Percentiles rank a stretch among this genome's conserved stretches.
phyloP scores from a whole-genome alignment of 2,329 filamentous ascomycete species.

The Ophiostoma piceae region DNA sequence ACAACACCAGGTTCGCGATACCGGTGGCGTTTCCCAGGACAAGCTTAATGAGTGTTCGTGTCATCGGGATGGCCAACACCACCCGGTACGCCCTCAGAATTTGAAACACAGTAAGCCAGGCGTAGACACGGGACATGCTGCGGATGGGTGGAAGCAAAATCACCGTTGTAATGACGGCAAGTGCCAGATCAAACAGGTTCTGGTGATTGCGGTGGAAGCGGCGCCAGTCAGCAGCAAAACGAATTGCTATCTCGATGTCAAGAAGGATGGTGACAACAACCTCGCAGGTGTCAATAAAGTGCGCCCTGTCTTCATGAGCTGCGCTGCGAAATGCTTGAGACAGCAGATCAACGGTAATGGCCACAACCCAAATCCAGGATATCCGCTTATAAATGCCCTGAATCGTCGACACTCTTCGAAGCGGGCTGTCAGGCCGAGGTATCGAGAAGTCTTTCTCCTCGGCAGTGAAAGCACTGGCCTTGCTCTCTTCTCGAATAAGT shows the following conservation, averaged over 20 bases:
- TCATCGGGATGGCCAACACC: conserved; percentile 82
- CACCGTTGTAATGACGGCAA: conserved; percentile 75
- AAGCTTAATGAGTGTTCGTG: conserved; percentile 75
- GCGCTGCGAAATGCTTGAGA: conserved; percentile 73
- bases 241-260: conserved; percentile 73
- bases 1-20: conserved; percentile 90
- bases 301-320: conserved; percentile 59
- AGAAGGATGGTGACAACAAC: conserved; percentile 71
- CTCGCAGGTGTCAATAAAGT: conserved; percentile 68
- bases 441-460: conserved; percentile 50
- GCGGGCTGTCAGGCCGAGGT: conserved; percentile 37
- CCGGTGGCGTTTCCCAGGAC: conserved; percentile 88
- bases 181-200: conserved; percentile 73
- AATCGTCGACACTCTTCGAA: conserved; percentile 44
- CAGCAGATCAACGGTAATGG: conserved; percentile 77
- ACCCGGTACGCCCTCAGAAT: conserved; percentile 88
- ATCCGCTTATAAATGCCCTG: conserved; percentile 72
- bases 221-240: conserved; percentile 74
- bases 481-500: conserved; percentile 94
- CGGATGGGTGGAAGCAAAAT: conserved; percentile 82
- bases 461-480: conserved; percentile 83
- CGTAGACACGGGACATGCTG: conserved; percentile 65
- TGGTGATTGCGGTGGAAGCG: conserved; percentile 66
- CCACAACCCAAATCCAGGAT: conserved; percentile 67
- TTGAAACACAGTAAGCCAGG: conserved; percentile 89